Evolutionary conservation across 257 asterid species (phyloP), one percentile per base, ranked within the genome.

Genomic region (Solanum virginianum): DNA sequence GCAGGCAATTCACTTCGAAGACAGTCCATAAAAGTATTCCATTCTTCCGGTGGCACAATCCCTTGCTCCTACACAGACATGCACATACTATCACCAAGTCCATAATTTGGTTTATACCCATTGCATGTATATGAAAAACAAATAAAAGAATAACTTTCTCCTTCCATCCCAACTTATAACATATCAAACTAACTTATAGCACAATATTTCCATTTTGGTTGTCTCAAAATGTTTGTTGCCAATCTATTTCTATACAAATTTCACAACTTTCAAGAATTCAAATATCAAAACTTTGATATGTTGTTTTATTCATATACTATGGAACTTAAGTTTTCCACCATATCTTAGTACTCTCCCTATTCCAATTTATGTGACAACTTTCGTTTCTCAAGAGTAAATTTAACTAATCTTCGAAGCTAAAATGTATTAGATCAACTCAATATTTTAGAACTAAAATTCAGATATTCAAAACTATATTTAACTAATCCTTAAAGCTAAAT

Each of bases 1-100:
- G 98, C 95, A 53, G 98, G 98, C 22, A 94, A 89, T 75, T 96
- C 94, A 79, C 85, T 91, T 83, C 93, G 85, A 41, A 94, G 93
- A 81, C 69, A 91, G 65, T 91, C 91, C 6, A 89, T 89, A 85
- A 93, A 94, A 79, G 89, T 77, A 84, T 90, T 92, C 98, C 98
- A 94, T 63, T 94, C 98, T 74, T 92, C 97, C 68, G 85, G 81
- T 5, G 93, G 59, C 63, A 93, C 96, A 86, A 92, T 90, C 57
- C 68, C 94, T 90, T 93, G 98, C 87, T 86, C 97, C 97, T 94
- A 82, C 79, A 79, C 47, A 79, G 15, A 11, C 22, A 24, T 24
- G 22, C 43, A 49, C 24, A 49, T 49, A 14, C 43, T 24, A 49
- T 75, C 60, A 49, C 15, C 62, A 24, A 75, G 15, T 49, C 62